These are phyloP conservation scores for Hypoxylon fuscum DNA, from an alignment of 495 filamentous ascomycete genomes.

Conservation along the genomic window DNA sequence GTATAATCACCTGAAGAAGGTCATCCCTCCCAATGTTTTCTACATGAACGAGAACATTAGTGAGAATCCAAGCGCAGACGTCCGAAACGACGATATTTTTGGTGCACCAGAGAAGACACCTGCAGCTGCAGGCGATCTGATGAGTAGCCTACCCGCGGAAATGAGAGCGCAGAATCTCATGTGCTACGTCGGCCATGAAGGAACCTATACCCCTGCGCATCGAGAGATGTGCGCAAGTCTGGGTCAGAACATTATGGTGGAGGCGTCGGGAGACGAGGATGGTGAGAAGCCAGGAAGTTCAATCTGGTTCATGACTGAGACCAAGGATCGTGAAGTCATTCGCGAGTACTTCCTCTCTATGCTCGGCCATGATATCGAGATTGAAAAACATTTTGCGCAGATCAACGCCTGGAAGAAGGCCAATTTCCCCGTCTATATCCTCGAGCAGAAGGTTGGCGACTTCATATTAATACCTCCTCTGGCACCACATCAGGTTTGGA, in stretches of 20 bases:
- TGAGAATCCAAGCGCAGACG: conserved; percentile 41
- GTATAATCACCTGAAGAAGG: conserved; percentile 76
- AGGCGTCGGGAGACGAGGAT: conserved; percentile 77
- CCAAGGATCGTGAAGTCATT: conserved; percentile 84
- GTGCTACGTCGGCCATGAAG: conserved; percentile 98
- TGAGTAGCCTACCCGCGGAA: conserved; percentile 85
- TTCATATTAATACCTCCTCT: conserved; percentile 95
- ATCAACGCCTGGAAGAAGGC: conserved; percentile 92
- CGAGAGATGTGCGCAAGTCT: conserved; percentile 97
- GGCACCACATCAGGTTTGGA: conserved; percentile 99
- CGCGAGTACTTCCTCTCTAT: conserved; percentile 91
- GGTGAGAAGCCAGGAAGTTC: conserved; percentile 83
- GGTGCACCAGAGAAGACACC: conserved; percentile 54
- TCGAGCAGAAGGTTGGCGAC: conserved; percentile 92
- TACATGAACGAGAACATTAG: conserved; percentile 85
- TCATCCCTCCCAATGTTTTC: conserved; percentile 81
- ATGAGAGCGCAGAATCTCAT: conserved; percentile 96
- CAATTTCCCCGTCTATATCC: conserved; percentile 89
- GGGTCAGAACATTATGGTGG: conserved; percentile 98
- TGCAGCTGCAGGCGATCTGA: conserved; percentile 79
- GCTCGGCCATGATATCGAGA: conserved; percentile 93
- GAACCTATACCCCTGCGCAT: conserved; percentile 95
- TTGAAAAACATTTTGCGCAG: conserved; percentile 95
- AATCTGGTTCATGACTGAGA: conserved; percentile 98
- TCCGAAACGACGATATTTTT: conserved; percentile 54